Evolutionary conservation across 139 green algal species (phyloP).

Genomic region (Chlamydomonas sp.): DNA sequence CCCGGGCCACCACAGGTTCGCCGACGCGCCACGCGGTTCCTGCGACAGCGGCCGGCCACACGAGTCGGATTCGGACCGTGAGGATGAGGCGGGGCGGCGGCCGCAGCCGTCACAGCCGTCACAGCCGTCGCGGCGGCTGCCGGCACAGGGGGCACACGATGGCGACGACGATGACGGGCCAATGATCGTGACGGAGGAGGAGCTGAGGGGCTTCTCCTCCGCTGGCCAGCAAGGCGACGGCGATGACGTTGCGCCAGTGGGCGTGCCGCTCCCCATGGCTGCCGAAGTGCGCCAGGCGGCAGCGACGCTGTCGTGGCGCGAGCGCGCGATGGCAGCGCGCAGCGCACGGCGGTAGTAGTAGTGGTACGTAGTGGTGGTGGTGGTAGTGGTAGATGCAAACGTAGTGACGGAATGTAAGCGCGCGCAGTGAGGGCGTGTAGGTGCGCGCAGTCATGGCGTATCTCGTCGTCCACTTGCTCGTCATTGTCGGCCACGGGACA

Average conservation of each 20-base stretch:
- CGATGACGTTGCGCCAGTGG: background rate
- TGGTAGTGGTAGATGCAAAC: no score
- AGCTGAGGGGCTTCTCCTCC: background rate
- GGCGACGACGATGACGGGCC: constrained; percentile 3
- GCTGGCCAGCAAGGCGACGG: background rate
- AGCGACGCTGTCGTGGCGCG: background rate
- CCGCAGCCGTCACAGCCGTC: background rate
- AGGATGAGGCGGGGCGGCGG: background rate
- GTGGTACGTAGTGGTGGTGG: no score
- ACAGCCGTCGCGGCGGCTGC: background rate
- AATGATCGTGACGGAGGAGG: constrained; percentile 5
- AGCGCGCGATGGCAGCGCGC: background rate
- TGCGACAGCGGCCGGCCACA: no score
- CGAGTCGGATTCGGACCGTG: no score
- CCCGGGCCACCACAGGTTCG: no score
- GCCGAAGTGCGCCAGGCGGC: background rate
- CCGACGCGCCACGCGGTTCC: no score
- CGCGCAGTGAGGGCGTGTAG: no score
- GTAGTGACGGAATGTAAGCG: no score
- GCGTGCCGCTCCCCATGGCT: no score
- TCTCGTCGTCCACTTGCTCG: no score
- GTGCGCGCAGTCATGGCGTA: no score
- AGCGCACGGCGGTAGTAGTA: background rate
- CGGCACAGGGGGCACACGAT: background rate
- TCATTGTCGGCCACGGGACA: no score